Evolutionary conservation across 2,329 filamentous ascomycete species (phyloP).

Genomic region (Diaporthe citriasiana): DNA sequence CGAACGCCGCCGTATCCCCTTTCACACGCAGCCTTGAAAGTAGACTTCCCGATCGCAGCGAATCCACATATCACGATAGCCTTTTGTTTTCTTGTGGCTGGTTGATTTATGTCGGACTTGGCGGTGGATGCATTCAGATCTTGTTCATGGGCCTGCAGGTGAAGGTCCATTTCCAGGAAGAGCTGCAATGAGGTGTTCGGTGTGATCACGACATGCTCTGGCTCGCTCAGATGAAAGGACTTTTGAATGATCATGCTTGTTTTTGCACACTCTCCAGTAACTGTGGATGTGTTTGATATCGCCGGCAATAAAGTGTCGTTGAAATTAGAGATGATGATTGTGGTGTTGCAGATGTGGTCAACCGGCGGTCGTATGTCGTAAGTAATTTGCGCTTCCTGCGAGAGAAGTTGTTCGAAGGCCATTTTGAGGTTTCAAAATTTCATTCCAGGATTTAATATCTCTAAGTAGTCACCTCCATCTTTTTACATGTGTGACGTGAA

Average conservation of each 20-base stretch:
- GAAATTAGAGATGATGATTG: not conserved
- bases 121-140: not conserved
- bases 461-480: not conserved
- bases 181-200: slow-evolving; percentile 4
- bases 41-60: slow-evolving; percentile 25
- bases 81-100: not conserved
- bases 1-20: not conserved
- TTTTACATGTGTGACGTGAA: not conserved
- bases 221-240: not conserved
- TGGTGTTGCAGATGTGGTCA: not conserved
- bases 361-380: too few species aligned
- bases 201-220: not conserved
- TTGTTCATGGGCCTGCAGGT: not conserved
- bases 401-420: too few species aligned
- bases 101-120: not conserved
- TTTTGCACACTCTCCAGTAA: not conserved
- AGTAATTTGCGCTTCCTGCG: not conserved
- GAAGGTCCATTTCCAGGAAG: not conserved
- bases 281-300: not conserved
- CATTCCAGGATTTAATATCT: not conserved
- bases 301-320: too few species aligned
- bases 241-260: not conserved
- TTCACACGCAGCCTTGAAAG: not conserved
- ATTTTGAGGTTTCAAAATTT: not conserved
- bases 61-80: slow-evolving; percentile 19